These are phyloP conservation scores for Gracilaria vermiculophylla DNA, from an alignment of 23 red algal genomes.

Conservation along the genomic window DNA sequence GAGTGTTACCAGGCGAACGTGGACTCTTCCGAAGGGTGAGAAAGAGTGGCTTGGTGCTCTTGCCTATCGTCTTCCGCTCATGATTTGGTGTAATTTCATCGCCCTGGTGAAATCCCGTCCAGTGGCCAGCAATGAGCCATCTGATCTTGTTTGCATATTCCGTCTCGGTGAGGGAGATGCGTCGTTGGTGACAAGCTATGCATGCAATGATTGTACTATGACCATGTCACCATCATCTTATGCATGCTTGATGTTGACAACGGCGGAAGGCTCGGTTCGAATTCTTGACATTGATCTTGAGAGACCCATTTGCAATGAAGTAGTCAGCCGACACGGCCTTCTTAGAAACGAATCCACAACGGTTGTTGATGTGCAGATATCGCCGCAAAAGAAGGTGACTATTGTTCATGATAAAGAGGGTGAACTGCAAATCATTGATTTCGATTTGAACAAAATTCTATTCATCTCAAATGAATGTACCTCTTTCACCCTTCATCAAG, in stretches of 20 bases:
- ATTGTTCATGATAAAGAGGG: constrained; percentile 34
- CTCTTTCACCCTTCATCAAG: constrained; percentile 38
- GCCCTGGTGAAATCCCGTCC: neutral
- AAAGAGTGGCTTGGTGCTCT: neutral
- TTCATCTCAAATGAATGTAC: constrained; percentile 68
- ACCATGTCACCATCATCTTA: neutral
- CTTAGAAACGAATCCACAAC: neutral
- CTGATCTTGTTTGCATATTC: neutral
- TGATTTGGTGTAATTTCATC: neutral
- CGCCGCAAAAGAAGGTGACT: neutral
- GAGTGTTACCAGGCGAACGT: neutral
- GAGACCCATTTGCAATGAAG: neutral
- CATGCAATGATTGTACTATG: neutral
- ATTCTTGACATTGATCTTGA: neutral
- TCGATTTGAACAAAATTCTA: neutral
- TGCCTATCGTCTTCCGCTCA: neutral
- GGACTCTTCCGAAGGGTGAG: neutral
- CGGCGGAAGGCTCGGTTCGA: neutral
- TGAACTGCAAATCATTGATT: constrained; percentile 26
- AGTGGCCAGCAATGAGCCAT: too few species aligned
- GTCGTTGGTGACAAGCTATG: neutral
- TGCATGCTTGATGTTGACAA: neutral
- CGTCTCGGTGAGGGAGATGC: neutral
- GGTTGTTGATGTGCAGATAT: neutral
- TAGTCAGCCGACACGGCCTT: neutral